Evolutionary conservation across 2,329 filamentous ascomycete genomes (phyloP), one percentile per base, ranked within the genome.

Genomic region (Penicillium janthinellum): DNA sequence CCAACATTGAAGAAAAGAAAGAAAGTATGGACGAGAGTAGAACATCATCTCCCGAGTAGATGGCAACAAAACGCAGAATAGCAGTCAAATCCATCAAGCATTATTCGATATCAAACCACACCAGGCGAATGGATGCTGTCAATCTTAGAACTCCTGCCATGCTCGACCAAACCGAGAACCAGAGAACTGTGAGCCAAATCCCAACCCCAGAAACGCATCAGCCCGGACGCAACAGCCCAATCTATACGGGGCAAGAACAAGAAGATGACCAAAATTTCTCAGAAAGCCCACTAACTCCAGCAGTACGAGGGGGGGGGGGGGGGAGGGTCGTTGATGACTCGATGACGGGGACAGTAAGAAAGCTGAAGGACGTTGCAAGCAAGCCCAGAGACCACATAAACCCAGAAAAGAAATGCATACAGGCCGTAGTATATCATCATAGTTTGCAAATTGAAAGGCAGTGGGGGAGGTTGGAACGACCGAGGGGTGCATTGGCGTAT

Each of bases 11-110:
- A 50, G 45, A 58, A 53, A 56, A n/a, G 45, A 42, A 57, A 41
- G 35, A 4, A 45, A 47, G 22, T 5, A 35, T 49, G 11, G 28
- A 49, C 28, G 17, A 49, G 39, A 14, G 53, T 52, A 54, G 34
- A 56, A 54, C 54, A 75, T 75, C 35, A 78, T 64, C 61, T 75
- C 79, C 31, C 71, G 72, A 35, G 15, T 52, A 39, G 34, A 73
- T 61, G 55, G 49, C 31, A 63, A 56, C 20, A 54, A 54, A 54
- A 45, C 11, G 39, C 34, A 52, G 15, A 31, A 45, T 31, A 14
- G 17, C 39, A 52, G 48, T 20, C 34, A 59, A 64, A 59, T 52
- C 44, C 57, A 34, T 48, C 45, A 54, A 56, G 41, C 39, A 54
- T 58, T 54, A 56, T 58, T 53, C 58, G 54, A 57, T 51, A 61